Evolutionary conservation across 1,139 yeast genomes (phyloP).

Genomic region (Yamadazyma blattariae): DNA sequence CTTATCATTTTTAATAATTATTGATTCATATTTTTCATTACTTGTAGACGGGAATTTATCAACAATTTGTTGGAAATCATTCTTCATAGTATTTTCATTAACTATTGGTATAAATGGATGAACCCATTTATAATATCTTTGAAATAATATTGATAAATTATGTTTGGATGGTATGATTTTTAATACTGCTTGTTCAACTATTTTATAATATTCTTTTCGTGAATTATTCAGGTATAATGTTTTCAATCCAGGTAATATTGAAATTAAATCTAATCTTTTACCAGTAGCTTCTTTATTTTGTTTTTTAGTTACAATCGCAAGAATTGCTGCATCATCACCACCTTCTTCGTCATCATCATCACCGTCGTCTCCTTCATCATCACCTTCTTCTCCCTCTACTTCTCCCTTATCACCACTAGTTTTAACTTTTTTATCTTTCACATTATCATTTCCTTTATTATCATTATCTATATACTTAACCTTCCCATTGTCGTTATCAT

Average conservation of each 20-base stretch:
- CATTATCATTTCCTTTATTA: not conserved
- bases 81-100: slow-evolving; percentile 26
- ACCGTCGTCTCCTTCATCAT: slow-evolving; percentile 12
- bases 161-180: slow-evolving; percentile 31
- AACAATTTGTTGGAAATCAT: slow-evolving; percentile 27
- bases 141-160: slow-evolving; percentile 27
- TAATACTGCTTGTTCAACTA: slow-evolving; percentile 29
- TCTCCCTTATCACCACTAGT: slow-evolving; percentile 5
- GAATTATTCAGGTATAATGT: slow-evolving; percentile 18
- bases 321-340: slow-evolving; percentile 13
- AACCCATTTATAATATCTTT: slow-evolving; percentile 39
- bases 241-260: slow-evolving; percentile 21
- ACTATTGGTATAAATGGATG: slow-evolving; percentile 39
- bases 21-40: slow-evolving; percentile 18
- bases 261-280: slow-evolving; percentile 8
- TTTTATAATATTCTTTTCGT: slow-evolving; percentile 24
- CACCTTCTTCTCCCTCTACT: slow-evolving; percentile 13
- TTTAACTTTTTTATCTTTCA: not conserved
- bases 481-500: not conserved
- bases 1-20: slow-evolving; percentile 28
- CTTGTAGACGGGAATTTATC: slow-evolving; percentile 25
- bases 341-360: slow-evolving; percentile 16
- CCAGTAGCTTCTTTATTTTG: slow-evolving; percentile 8
- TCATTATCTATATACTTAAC: not conserved
- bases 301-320: slow-evolving; percentile 13